These are phyloP conservation scores for Ramaria rubella DNA, from an alignment of 768 basidiomycete species.

Conservation along the genomic window DNA sequence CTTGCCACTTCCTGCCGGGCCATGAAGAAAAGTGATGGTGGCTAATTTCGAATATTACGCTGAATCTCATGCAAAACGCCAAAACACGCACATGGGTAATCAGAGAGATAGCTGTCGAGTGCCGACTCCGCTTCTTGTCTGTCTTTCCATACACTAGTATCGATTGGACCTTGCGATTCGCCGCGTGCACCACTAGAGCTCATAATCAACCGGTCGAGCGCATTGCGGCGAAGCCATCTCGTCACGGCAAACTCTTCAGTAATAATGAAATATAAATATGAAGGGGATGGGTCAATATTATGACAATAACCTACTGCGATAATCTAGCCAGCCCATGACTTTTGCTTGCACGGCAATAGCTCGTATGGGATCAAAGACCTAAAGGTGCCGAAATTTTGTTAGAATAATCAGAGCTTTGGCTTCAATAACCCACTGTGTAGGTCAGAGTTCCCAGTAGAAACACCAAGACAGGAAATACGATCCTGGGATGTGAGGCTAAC, in stretches of 20 bases:
- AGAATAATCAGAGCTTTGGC: neutral
- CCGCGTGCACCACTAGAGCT: neutral
- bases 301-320: conserved; percentile 43
- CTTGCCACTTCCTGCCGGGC: conserved; percentile 82
- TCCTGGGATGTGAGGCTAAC: conserved; percentile 79
- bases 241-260: conserved; percentile 66
- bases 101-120: conserved; percentile 65
- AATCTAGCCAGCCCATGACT: conserved; percentile 79
- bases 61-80: neutral
- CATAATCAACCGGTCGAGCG: conserved; percentile 35
- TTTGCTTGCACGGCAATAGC: conserved; percentile 77
- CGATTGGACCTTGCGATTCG: neutral
- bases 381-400: neutral
- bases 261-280: neutral
- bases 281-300: neutral
- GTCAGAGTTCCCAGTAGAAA: conserved; percentile 88
- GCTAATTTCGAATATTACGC: conserved; percentile 30
- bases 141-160: conserved; percentile 65
- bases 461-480: conserved; percentile 71
- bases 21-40: conserved; percentile 74
- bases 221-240: conserved; percentile 65
- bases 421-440: conserved; percentile 55
- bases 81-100: conserved; percentile 56
- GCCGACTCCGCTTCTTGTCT: conserved; percentile 67
- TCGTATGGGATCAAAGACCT: conserved; percentile 93